Base-by-base conservation (phyloP, 1,284 basidiomycete species). In the Athelia psychrophila region DNA sequence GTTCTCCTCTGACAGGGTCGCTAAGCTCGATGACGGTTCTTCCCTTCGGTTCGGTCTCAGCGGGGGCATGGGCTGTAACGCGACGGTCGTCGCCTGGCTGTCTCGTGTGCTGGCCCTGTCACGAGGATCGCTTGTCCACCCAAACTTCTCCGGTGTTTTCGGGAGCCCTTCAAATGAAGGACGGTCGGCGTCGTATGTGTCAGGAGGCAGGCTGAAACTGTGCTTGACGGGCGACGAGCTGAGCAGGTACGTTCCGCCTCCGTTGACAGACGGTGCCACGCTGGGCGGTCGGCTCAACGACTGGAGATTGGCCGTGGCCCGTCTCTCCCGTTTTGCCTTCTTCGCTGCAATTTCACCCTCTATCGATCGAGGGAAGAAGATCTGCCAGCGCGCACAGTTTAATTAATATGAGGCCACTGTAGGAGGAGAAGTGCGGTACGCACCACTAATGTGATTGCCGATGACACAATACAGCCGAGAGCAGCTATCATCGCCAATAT, bases 341-440 rank as follows among this genome's bases (percentile, higher is more conserved):
- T 70, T 73, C 3, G 67, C 64, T 1, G 74, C 70, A 27, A 83
- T 81, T 66, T 88, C 86, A 40, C 73, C 70, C 63, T 86, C 78
- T 48, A 83, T 75, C 2, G 83, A 86, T 22, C 88, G 84, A 27
- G 88, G 87, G 68, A 90, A 90, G 74, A 90, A 90, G 25, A 90
- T 86, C 86, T 88, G 55, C 30, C 52, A 8, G 40, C n/a, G n/a
- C n/a, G n/a, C n/a, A 24, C 47, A 1, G 27, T 30, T 13, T 6
- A 30, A 6, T 13, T 6, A 30, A 6, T 30, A 5, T 30, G 13
- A 30, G 27, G 27, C 27, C 27, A 30, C 27, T 5, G 13, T 6
- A 5, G 13, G 13, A 5, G 27, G 13, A 30, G 27, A 13, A 30
- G 27, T 6, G 13, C 27, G 6, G 5, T 30, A 74, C 83, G 52